Evolutionary conservation across 1,284 basidiomycete species (phyloP), one percentile per base, ranked within the genome.

Genomic region (Boletus smithii): DNA sequence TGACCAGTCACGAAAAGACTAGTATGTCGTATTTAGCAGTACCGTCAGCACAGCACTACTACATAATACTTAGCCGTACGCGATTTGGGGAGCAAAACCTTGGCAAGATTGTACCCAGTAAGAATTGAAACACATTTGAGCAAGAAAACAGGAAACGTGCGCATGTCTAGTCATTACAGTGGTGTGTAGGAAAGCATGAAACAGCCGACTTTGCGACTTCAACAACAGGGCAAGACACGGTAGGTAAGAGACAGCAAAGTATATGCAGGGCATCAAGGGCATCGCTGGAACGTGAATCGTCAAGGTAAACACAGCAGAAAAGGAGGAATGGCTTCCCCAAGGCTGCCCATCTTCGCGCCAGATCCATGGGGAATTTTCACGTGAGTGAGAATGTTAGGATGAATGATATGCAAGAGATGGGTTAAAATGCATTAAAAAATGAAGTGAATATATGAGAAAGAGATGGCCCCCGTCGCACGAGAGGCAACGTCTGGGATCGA

Each of bases 81-180:
- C 45, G 47, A 40, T 40, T 62, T 34, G 29, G 39, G 48, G 46
- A 47, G 29, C 14, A 44, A 38, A 42, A 40, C 34, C 34, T 50
- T 40, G 43, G 37, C 48, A 53, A 41, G 43, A 48, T 48, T 48
- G 48, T 55, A 53, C 42, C 42, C 40, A 13, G 43, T 35, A 52
- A 57, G 54, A 51, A 53, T 24, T 53, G 49, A 61, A 61, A 50
- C 62, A 55, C 54, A 56, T 53, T 59, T 55, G 50, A 59, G 58
- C 58, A 56, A 60, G 66, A 64, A 56, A 49, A 55, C 60, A 57
- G 63, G 60, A 65, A 54, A 65, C 45, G 60, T 55, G 69, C 73
- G 75, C 75, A 79, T 83, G 73, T 80, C 79, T 83, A 81, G 75
- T 81, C 75, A 73, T 83, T 81, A 82, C 80, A 82, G 48, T 69